Conservation (phyloP, 2,329 filamentous ascomycete species). For the Sclerotinia nivalis region DNA sequence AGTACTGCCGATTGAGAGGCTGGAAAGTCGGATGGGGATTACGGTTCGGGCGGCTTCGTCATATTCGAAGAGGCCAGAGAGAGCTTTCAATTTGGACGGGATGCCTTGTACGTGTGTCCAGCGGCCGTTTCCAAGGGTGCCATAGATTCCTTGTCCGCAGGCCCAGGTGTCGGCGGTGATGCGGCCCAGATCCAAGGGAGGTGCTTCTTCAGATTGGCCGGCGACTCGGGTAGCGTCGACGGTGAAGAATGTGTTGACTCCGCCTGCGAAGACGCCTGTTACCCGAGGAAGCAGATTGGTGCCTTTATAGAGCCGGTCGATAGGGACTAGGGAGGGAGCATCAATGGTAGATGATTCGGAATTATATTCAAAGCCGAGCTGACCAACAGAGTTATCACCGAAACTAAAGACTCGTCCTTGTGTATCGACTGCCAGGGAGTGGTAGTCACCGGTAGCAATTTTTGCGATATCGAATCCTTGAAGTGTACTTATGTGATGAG, state of each 20-base stretch:
- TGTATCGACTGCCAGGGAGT: constrained; percentile 77
- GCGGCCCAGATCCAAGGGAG: constrained; percentile 48
- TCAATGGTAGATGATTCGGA: constrained; percentile 63
- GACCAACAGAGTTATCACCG: constrained; percentile 89
- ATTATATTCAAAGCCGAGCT: constrained; percentile 78
- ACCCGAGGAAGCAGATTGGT: constrained; percentile 64
- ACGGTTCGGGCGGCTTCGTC: constrained; percentile 69
- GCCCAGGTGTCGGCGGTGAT: constrained; percentile 80
- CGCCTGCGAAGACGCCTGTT: constrained; percentile 80
- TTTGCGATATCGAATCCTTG: constrained; percentile 69
- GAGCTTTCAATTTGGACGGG: constrained; percentile 76
- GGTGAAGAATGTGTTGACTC: constrained; percentile 82
- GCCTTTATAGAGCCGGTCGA: constrained; percentile 70
- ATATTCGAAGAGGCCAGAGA: constrained; percentile 85
- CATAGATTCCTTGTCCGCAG: constrained; percentile 82
- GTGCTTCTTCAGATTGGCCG: constrained; percentile 46
- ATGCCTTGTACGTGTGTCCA: constrained; percentile 85
- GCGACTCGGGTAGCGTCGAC: constrained; percentile 71
- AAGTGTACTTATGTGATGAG: constrained; percentile 74
- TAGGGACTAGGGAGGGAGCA: constrained; percentile 68
- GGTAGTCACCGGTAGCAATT: constrained; percentile 82
- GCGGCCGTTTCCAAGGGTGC: constrained; percentile 77
- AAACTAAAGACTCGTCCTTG: constrained; percentile 80
- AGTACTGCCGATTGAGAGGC: constrained; percentile 73
- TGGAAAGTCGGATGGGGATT: constrained; percentile 74